phyloP scores from a whole-genome alignment of 2,329 filamentous ascomycete genomes.

The Aspergillus intermedius region DNA sequence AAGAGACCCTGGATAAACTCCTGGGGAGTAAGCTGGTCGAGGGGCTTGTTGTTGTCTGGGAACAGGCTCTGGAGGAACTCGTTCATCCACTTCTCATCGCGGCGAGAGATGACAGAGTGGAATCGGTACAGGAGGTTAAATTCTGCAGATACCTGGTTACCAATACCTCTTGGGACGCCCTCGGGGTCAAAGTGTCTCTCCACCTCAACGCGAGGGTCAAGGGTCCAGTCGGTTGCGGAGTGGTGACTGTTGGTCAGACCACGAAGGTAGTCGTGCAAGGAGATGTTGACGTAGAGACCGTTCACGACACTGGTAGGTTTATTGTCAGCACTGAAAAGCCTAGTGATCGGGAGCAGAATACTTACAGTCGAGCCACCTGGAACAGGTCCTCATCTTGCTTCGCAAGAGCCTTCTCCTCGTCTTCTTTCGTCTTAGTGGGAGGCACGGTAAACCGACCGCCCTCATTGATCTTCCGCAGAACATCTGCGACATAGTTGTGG shows the following conservation, averaged over 20 bases:
- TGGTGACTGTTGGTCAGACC: slow-evolving; percentile 18
- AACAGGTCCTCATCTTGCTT: slow-evolving; percentile 32
- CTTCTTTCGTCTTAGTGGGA: slow-evolving; percentile 10
- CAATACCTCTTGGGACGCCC: slow-evolving; percentile 36
- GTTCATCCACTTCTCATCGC: slow-evolving; percentile 30
- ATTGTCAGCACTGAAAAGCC: not conserved
- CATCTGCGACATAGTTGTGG: slow-evolving; percentile 35
- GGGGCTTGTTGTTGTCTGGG: slow-evolving; percentile 7
- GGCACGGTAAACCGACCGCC: slow-evolving; percentile 23
- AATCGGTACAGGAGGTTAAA: slow-evolving; percentile 51
- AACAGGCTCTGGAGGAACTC: slow-evolving; percentile 42
- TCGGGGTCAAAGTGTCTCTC: slow-evolving; percentile 6
- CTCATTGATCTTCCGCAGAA: slow-evolving; percentile 39
- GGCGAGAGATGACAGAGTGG: slow-evolving; percentile 40
- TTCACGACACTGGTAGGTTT: slow-evolving; percentile 15
- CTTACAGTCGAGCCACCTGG: slow-evolving; percentile 25
- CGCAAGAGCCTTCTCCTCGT: slow-evolving; percentile 29
- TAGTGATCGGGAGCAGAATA: not conserved
- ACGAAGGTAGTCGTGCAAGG: slow-evolving; percentile 30
- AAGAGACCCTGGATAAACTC: slow-evolving; percentile 45
- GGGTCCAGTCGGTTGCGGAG: slow-evolving; percentile 4
- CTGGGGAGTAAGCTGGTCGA: slow-evolving; percentile 11
- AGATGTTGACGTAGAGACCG: slow-evolving; percentile 30
- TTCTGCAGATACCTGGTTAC: slow-evolving; percentile 48
- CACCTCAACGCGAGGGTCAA: slow-evolving; percentile 5